Percentiles rank a stretch among this genome's conserved stretches.
Conservation (phyloP, 345 rosid genomes). For the Kandelia obovata region DNA sequence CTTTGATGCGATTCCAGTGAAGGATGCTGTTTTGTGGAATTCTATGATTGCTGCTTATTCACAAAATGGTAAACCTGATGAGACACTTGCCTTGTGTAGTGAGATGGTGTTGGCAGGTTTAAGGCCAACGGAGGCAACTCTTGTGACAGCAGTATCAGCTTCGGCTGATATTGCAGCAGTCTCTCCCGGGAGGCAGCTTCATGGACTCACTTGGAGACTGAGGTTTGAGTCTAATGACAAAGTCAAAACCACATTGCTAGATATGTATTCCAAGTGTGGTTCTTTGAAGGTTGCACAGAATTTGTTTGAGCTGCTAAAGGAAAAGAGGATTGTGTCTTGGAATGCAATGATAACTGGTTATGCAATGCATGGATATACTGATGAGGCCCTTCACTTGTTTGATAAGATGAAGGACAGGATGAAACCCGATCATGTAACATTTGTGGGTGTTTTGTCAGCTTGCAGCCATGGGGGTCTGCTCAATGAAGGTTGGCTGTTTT, state of each 20-base stretch:
- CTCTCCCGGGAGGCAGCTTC: slow-evolving; percentile 37
- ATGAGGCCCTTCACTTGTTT: slow-evolving; percentile 30
- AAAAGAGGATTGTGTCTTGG: slow-evolving; percentile 37
- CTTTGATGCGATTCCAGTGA: slow-evolving; percentile 23
- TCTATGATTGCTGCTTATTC: slow-evolving; percentile 40
- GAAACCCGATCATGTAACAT: slow-evolving; percentile 33
- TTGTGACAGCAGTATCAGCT: slow-evolving; percentile 32
- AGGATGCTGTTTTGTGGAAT: slow-evolving; percentile 41
- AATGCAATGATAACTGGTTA: slow-evolving; percentile 43
- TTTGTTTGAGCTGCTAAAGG: slow-evolving; percentile 27
- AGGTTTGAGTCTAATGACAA: slow-evolving; percentile 27
- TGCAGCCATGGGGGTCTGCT: slow-evolving; percentile 42
- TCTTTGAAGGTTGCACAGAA: slow-evolving; percentile 28
- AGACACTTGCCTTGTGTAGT: slow-evolving; percentile 27
- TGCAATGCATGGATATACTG: slow-evolving; percentile 34
- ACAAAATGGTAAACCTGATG: slow-evolving; percentile 23
- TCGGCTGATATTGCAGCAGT: slow-evolving; percentile 30
- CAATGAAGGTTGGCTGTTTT: slow-evolving; percentile 28
- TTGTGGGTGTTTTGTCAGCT: slow-evolving; percentile 39
- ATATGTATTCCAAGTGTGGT: slow-evolving; percentile 17
- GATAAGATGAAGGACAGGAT: slow-evolving; percentile 21
- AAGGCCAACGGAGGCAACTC: slow-evolving; percentile 36
- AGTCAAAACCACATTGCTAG: slow-evolving; percentile 26
- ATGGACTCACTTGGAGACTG: slow-evolving; percentile 34
- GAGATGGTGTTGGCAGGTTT: slow-evolving; percentile 28